Evolutionary conservation across 1,139 yeast genomes (phyloP).

Genomic region (Yamadazyma taylorii): DNA sequence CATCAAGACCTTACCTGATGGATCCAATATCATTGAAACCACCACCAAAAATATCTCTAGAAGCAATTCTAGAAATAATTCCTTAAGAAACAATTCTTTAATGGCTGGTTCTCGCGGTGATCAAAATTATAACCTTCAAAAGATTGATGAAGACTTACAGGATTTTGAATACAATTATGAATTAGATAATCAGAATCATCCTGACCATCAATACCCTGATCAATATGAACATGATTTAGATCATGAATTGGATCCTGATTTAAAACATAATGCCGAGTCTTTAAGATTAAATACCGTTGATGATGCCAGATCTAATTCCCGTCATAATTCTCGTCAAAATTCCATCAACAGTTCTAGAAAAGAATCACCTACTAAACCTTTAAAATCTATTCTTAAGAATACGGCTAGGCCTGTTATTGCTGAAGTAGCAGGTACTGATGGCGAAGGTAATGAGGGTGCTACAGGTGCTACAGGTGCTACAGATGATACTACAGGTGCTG

Average conservation of each 20-base stretch:
- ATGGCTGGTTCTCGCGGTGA: slow-evolving; percentile 19
- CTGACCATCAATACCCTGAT: slow-evolving; percentile 1
- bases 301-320: not conserved
- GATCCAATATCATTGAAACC: slow-evolving; percentile 46
- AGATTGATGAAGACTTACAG: slow-evolving; percentile 47
- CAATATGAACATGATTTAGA: not conserved
- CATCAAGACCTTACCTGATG: slow-evolving; percentile 42
- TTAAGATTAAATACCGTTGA: slow-evolving; percentile 11
- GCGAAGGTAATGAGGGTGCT: not conserved
- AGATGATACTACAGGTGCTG: too few relatives aligned
- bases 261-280: slow-evolving; percentile 10
- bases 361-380: slow-evolving; percentile 24
- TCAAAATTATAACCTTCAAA: slow-evolving; percentile 28
- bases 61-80: slow-evolving; percentile 34
- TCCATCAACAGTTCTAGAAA: slow-evolving; percentile 4
- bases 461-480: not conserved
- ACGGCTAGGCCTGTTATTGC: slow-evolving; percentile 22
- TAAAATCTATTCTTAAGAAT: slow-evolving; percentile 38
- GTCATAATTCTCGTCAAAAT: slow-evolving; percentile 9
- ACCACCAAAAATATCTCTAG: slow-evolving; percentile 46
- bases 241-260: slow-evolving; percentile 7
- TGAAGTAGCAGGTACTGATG: not conserved
- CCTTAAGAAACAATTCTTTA: slow-evolving; percentile 28
- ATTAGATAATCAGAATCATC: slow-evolving; percentile 20
- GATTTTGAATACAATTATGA: slow-evolving; percentile 47